Evolutionary conservation across 495 filamentous ascomycete genomes (phyloP).

Genomic region (Staphylotrichum longicolle): DNA sequence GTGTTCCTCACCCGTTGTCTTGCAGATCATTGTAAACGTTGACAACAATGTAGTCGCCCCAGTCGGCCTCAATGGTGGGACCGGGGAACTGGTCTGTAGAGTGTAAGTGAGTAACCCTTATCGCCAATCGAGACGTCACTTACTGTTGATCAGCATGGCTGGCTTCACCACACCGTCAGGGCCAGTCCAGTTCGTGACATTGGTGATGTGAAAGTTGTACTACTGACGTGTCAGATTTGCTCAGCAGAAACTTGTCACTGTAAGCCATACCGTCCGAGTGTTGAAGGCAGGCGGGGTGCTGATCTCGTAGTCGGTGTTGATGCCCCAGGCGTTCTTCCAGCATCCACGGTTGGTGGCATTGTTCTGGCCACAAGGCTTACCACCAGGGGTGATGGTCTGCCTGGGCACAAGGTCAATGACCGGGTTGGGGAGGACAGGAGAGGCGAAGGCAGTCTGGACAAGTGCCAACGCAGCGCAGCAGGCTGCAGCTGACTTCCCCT

Average conservation of each 20-base stretch:
- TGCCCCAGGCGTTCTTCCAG: conserved; percentile 36
- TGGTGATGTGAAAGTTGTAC: conserved; percentile 40
- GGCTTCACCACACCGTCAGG: conserved; percentile 47
- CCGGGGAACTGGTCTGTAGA: conserved; percentile 32
- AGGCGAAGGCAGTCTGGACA: neutral
- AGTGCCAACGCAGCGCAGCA: conserved; percentile 1
- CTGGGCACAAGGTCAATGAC: conserved; percentile 20
- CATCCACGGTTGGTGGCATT: conserved; percentile 35
- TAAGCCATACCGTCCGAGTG: conserved; percentile 28
- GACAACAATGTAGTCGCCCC: conserved; percentile 60
- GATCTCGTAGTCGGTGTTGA: conserved; percentile 38
- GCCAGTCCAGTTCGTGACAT: conserved; percentile 38
- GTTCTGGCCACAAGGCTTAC: conserved; percentile 33
- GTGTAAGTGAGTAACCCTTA: no score
- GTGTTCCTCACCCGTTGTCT: neutral
- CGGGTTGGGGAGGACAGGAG: conserved; percentile 1
- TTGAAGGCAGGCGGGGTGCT: conserved; percentile 32
- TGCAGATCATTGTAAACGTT: conserved; percentile 29
- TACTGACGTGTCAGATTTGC: conserved; percentile 6
- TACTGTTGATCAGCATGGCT: conserved; percentile 47
- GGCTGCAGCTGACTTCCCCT: neutral
- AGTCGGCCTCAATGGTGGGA: conserved; percentile 57
- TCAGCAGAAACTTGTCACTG: no score
- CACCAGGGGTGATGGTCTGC: conserved; percentile 31
- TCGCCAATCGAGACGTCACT: neutral